Evolutionary conservation across 257 asterid genomes (phyloP).

Genomic region (Coffea canephora): DNA sequence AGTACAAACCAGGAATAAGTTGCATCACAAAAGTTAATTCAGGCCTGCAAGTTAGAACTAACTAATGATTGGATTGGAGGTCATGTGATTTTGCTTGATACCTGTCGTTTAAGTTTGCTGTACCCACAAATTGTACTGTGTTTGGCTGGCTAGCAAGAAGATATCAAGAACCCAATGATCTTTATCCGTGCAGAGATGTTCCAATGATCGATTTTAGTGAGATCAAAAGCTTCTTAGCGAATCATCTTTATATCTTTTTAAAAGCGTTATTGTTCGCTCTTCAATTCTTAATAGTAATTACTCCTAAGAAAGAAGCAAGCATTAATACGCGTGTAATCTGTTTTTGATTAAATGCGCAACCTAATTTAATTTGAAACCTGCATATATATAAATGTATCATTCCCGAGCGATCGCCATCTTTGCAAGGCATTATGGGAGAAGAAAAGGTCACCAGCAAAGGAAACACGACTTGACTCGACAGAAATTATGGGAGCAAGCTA

Average conservation of each 20-base stretch:
- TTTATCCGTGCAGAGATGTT: background rate
- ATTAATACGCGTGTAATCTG: background rate
- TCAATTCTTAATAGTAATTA: background rate
- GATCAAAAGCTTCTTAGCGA: background rate
- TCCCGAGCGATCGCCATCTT: conserved; percentile 22
- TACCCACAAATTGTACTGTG: background rate
- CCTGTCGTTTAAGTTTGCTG: background rate
- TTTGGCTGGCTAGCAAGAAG: background rate
- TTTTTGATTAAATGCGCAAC: conserved; percentile 10
- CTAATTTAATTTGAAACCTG: conserved; percentile 30
- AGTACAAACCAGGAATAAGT: background rate
- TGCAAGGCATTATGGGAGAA: background rate
- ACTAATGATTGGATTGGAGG: conserved; percentile 1
- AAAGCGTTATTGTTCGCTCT: background rate
- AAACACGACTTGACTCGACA: conserved; percentile 15
- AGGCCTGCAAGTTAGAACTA: background rate
- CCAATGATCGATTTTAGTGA: background rate
- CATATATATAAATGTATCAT: conserved; percentile 2
- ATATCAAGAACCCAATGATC: background rate
- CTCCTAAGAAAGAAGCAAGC: background rate
- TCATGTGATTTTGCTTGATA: background rate
- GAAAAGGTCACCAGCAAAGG: conserved; percentile 7
- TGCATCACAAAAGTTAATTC: background rate
- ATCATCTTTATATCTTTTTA: background rate
- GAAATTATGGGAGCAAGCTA: conserved; percentile 37